These are phyloP conservation scores for Diplodia sapinea DNA, from an alignment of 2,329 filamentous ascomycete species.

Conservation along the genomic window DNA sequence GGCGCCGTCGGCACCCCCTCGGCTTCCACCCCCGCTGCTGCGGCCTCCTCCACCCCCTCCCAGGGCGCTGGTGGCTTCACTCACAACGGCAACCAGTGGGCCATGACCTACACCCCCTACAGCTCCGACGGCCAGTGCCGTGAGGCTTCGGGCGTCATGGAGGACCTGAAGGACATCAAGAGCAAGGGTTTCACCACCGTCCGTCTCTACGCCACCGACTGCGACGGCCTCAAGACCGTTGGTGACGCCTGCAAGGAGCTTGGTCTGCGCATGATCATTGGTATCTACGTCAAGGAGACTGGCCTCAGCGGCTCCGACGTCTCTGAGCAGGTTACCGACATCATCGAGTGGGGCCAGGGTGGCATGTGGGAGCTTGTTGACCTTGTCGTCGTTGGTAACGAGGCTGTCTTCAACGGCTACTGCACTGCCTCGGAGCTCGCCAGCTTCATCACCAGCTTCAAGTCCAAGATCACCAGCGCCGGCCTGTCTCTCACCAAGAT, in stretches of 20 bases:
- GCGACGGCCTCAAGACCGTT: conserved; percentile 77
- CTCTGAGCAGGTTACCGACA: conserved; percentile 73
- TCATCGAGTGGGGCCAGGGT: conserved; percentile 75
- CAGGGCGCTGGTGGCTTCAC: conserved; percentile 38
- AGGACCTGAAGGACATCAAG: conserved; percentile 52
- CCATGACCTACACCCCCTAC: conserved; percentile 59
- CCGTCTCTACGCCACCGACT: conserved; percentile 93
- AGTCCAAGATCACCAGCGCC: conserved; percentile 63
- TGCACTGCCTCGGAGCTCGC: conserved; percentile 69
- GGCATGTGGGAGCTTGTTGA: conserved; percentile 76
- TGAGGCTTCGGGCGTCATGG: conserved; percentile 45
- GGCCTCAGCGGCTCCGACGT: conserved; percentile 63
- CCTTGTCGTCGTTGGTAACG: conserved; percentile 87
- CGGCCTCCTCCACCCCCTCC: conserved; percentile 33
- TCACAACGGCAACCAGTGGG: conserved; percentile 54
- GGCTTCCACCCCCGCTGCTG: conserved; percentile 32
- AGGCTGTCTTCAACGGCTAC: conserved; percentile 79
- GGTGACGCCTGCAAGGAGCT: conserved; percentile 69
- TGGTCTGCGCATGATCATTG: conserved; percentile 81
- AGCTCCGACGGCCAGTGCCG: conserved; percentile 52
- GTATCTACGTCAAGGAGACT: conserved; percentile 78
- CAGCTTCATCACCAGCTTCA: conserved; percentile 71
- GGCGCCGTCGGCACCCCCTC: conserved; percentile 12
- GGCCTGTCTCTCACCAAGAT: conserved; percentile 68
- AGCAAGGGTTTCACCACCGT: conserved; percentile 64